Conservation (phyloP, 129 eudicot species). For the Pseudognaphalium luteoalbum region DNA sequence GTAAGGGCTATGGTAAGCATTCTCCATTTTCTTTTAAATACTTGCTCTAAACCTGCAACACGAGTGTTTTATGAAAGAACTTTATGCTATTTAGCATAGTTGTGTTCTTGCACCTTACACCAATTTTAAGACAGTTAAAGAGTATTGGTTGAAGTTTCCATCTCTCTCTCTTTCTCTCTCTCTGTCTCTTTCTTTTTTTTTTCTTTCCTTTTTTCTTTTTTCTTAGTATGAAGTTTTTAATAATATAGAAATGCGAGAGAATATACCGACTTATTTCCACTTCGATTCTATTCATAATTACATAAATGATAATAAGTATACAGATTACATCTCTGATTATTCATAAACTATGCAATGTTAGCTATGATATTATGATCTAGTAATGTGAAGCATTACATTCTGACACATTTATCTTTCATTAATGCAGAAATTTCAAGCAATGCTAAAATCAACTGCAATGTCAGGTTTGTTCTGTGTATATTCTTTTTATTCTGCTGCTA, state of each 20-base stretch:
- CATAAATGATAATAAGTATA: not conserved
- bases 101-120: not conserved
- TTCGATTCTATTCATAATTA: conserved; percentile 14
- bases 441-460: conserved; percentile 56
- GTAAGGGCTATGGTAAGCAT: no score
- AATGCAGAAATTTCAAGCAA: conserved; percentile 76
- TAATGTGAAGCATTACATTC: conserved; percentile 17
- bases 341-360: conserved; percentile 2
- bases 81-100: not conserved
- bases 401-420: conserved; percentile 17
- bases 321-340: not conserved
- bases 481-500: not conserved
- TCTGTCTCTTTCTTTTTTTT: not conserved
- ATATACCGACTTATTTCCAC: not conserved
- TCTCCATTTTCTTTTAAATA: not conserved
- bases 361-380: conserved; percentile 7
- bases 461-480: conserved; percentile 48
- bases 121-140: not conserved
- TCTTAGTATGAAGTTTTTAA: not conserved
- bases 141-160: not conserved
- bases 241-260: not conserved
- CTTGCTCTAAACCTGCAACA: not conserved
- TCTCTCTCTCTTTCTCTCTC: not conserved
- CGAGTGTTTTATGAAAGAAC: conserved; percentile 6
- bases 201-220: not conserved